Percentiles rank a stretch among this genome's conserved stretches.
Evolutionary conservation across 306 rosid species (phyloP).

Genomic region (Inga oerstediana): DNA sequence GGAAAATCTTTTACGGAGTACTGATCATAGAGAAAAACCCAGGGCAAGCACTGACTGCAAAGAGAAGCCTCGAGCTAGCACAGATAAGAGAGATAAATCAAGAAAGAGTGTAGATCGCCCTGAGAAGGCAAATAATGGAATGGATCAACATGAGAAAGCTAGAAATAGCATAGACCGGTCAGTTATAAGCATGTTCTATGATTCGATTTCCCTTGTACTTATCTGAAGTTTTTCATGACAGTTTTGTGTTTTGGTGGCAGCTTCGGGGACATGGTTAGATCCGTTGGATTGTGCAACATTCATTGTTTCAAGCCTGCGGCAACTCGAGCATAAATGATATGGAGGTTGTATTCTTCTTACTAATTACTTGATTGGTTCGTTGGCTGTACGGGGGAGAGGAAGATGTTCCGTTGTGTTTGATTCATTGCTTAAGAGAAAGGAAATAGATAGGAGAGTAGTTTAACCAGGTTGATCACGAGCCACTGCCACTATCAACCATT

Average conservation of each 20-base stretch:
- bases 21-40: constrained; percentile 47
- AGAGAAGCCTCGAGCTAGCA: constrained; percentile 68
- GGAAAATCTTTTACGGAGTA: constrained; percentile 54
- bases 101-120: constrained; percentile 62
- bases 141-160: constrained; percentile 67
- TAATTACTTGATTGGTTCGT: constrained; percentile 61
- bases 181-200: constrained; percentile 26
- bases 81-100: constrained; percentile 72
- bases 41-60: constrained; percentile 58
- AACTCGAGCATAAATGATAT: constrained; percentile 55
- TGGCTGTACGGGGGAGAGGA: constrained; percentile 44
- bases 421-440: constrained; percentile 32
- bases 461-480: constrained; percentile 43
- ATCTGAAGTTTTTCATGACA: constrained; percentile 38
- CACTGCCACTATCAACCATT: constrained; percentile 34
- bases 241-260: constrained; percentile 58
- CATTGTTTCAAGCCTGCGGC: constrained; percentile 87
- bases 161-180: constrained; percentile 88
- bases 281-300: constrained; percentile 89
- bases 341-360: constrained; percentile 40
- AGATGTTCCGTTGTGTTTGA: constrained; percentile 40
- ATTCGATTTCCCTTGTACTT: neutral
- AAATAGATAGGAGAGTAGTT: constrained; percentile 44
- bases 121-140: constrained; percentile 52
- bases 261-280: constrained; percentile 88